A percentile compares a stretch with the other conserved stretches of the same genome.
Conservation (phyloP, 495 filamentous ascomycete genomes). For the Ascobolus immersus region DNA sequence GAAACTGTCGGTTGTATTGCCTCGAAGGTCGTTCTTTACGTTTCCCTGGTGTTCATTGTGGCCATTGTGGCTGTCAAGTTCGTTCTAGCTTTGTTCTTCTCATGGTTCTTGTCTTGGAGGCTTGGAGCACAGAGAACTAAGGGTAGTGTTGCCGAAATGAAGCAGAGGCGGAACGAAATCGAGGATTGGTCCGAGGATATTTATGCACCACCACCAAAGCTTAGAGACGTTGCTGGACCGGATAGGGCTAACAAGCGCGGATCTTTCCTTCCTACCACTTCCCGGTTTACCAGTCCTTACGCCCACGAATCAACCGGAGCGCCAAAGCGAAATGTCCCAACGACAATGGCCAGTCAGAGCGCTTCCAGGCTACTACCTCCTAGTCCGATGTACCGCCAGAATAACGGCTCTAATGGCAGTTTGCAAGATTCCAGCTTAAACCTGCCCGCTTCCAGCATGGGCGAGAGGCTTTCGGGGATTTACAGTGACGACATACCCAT, state of each 20-base stretch:
- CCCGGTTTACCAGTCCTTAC: conserved; percentile 86
- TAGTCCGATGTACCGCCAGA: conserved; percentile 43
- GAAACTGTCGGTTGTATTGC: conserved; percentile 95
- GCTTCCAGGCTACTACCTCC: conserved; percentile 46
- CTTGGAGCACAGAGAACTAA: conserved; percentile 59
- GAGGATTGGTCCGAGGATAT: conserved; percentile 98
- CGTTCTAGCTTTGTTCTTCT: conserved; percentile 66
- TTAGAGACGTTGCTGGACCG: conserved; percentile 38
- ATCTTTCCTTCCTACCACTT: conserved; percentile 67
- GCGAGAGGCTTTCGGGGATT: conserved; percentile 8
- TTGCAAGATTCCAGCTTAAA: conserved; percentile 9
- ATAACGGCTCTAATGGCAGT: conserved; percentile 25
- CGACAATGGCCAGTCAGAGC: conserved; percentile 90
- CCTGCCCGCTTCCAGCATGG: conserved; percentile 8
- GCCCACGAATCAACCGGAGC: conserved; percentile 33
- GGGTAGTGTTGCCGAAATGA: conserved; percentile 34
- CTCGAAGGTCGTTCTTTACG: conserved; percentile 86
- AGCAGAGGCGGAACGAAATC: conserved; percentile 66
- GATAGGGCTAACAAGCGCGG: conserved; percentile 57
- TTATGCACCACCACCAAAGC: conserved; percentile 61
- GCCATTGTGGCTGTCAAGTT: conserved; percentile 75
- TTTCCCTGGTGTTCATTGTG: conserved; percentile 79
- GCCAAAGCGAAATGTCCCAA: conserved; percentile 33
- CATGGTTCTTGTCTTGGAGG: conserved; percentile 73
- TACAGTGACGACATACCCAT: conserved; percentile 37